phyloP scores from a whole-genome alignment of 805 yeast genomes.

The Saccharomycopsis sp. region DNA sequence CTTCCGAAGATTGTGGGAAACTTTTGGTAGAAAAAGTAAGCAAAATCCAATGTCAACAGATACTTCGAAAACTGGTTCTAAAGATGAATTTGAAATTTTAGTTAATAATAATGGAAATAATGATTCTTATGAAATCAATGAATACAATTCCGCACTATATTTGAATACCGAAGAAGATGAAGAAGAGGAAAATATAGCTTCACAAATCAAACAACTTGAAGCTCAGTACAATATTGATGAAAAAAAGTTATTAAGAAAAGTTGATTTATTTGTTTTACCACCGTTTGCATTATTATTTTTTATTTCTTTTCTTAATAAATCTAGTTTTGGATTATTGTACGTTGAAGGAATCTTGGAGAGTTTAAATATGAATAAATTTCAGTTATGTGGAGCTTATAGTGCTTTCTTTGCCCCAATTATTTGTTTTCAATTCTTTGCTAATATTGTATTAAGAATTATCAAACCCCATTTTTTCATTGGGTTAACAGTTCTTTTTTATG shows the following conservation, averaged over 20 bases:
- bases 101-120: too few relatives aligned
- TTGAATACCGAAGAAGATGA: too few relatives aligned
- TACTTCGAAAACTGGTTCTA: too few relatives aligned
- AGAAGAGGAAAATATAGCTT: too few relatives aligned
- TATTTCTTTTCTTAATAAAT: constrained; percentile 62
- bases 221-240: constrained; percentile 41
- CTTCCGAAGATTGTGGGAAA: too few relatives aligned
- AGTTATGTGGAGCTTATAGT: constrained; percentile 53
- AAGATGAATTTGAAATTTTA: too few relatives aligned
- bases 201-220: too few relatives aligned
- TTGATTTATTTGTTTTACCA: constrained; percentile 57
- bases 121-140: too few relatives aligned
- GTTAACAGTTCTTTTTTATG: constrained; percentile 48
- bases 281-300: constrained; percentile 60
- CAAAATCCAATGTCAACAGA: too few relatives aligned
- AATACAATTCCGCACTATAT: too few relatives aligned
- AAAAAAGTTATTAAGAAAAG: constrained; percentile 43
- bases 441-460: constrained; percentile 45
- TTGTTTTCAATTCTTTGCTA: constrained; percentile 47
- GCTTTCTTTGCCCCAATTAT: constrained; percentile 65
- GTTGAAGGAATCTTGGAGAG: constrained; percentile 49
- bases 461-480: constrained; percentile 58
- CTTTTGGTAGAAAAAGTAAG: too few relatives aligned
- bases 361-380: constrained; percentile 40
- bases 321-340: constrained; percentile 63